phyloP scores from a whole-genome alignment of 768 basidiomycete species.

The Termitomyces sp. region DNA sequence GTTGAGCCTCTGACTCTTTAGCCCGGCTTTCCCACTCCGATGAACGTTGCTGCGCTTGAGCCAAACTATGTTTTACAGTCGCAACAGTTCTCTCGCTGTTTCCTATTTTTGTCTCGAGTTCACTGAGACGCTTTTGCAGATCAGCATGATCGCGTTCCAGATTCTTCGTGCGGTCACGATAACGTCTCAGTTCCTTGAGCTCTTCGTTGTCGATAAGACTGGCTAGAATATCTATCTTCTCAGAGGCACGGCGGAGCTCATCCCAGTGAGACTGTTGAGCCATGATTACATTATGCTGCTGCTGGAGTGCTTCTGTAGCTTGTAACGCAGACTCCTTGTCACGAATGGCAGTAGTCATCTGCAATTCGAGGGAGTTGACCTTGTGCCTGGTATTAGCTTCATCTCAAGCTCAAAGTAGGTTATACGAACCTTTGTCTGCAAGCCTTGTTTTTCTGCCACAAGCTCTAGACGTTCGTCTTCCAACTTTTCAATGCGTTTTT shows the following conservation, averaged over 20 bases:
- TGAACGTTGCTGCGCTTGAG: constrained; percentile 72
- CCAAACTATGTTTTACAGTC: constrained; percentile 56
- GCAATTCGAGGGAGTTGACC: constrained; percentile 58
- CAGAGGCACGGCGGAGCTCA: constrained; percentile 61
- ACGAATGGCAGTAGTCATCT: constrained; percentile 48
- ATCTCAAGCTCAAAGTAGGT: constrained; percentile 2
- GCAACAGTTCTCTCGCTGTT: constrained; percentile 58
- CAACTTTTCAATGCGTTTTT: constrained; percentile 55
- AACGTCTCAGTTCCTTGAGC: constrained; percentile 59
- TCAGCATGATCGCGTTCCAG: constrained; percentile 64
- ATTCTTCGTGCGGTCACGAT: constrained; percentile 56
- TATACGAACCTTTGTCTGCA: constrained; percentile 55
- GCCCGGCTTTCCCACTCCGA: constrained; percentile 80
- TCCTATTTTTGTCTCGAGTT: constrained; percentile 57
- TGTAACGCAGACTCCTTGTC: constrained; percentile 59
- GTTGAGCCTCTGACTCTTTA: constrained; percentile 60
- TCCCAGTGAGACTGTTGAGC: constrained; percentile 77
- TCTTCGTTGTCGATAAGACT: constrained; percentile 66
- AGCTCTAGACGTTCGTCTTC: constrained; percentile 59
- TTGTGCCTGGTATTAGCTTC: constrained; percentile 23
- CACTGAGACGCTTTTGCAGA: constrained; percentile 69
- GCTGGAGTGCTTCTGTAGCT: constrained; percentile 47
- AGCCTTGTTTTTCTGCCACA: constrained; percentile 45
- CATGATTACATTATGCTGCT: constrained; percentile 53
- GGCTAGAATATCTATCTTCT: constrained; percentile 69